Evolutionary conservation across 257 asterid genomes (phyloP), one percentile per base, ranked within the genome.

Genomic region (Echium plantagineum): DNA sequence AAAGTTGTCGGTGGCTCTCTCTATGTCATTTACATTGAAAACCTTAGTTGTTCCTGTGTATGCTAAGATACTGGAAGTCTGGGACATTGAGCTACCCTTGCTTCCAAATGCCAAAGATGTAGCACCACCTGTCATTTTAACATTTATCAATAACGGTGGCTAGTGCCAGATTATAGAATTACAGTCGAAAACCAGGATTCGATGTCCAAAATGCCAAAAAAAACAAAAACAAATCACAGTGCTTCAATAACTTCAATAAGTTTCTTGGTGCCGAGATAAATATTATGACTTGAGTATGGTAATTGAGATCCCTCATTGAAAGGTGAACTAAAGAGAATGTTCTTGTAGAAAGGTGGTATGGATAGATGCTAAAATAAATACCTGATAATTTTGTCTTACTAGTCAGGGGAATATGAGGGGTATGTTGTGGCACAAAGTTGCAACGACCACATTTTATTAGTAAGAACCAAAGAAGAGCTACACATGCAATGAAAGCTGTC

Each of bases 21-120:
- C 87, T 24, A 86, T 78, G 47, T 86, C 93, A 15, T 65, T 75
- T 47, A 79, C 31, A 64, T 78, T 72, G 52, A 86, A 86, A 51
- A 84, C 51, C 66, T 81, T 86, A n/a, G 95, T 83, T n/a, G 88
- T 78, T 58, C 95, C 94, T 0, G 93, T 78, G 59, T 73, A 90
- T 12, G 84, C 81, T 66, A 82, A 68, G 48, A 86, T 72, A 75
- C 85, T 83, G 26, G 95, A 86, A 56, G 84, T 74, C 30, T 81
- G 71, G 21, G 97, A 86, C 73, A 75, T 63, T 7, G 89, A 80
- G 79, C 85, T 82, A 22, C 78, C 74, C 62, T 66, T 71, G 74
- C 96, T 85, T 71, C 71, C 76, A 57, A 81, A 42, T 4, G 72
- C 57, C 70, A 68, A 58, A 68, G 80, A 58, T 61, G 78, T 75